These are phyloP conservation scores for Ceratocystis smalleyi DNA, from an alignment of 2,329 filamentous ascomycete genomes.

Conservation along the genomic window DNA sequence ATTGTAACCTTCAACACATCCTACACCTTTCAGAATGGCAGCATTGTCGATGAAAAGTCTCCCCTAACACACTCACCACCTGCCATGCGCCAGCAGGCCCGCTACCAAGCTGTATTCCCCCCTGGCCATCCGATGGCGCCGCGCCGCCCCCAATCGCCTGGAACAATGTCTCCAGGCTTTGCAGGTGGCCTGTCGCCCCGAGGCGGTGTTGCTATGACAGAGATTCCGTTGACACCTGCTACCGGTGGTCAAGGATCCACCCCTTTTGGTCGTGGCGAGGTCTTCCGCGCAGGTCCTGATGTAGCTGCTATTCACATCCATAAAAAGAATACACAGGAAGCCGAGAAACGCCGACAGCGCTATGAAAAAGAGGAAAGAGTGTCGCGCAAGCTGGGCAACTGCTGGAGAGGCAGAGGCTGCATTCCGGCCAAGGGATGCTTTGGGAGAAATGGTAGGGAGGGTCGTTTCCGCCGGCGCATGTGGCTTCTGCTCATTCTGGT, in stretches of 20 bases:
- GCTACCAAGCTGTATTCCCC: conserved; percentile 44
- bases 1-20: background rate
- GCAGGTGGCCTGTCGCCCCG: conserved; percentile 47
- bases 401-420: conserved; percentile 51
- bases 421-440: conserved; percentile 48
- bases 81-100: conserved; percentile 26
- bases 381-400: conserved; percentile 40
- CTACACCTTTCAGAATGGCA: background rate
- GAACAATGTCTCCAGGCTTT: conserved; percentile 46
- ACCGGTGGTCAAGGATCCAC: conserved; percentile 26
- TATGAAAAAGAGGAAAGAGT: conserved; percentile 51
- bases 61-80: conserved; percentile 43
- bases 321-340: conserved; percentile 1
- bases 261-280: conserved; percentile 27
- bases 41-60: conserved; percentile 17
- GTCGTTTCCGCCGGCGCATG: conserved; percentile 45
- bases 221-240: conserved; percentile 39
- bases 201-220: conserved; percentile 43
- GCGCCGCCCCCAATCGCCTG: conserved; percentile 40
- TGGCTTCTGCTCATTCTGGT: conserved; percentile 42
- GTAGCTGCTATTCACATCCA: conserved; percentile 24
- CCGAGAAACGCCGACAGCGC: conserved; percentile 29
- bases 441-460: conserved; percentile 46
- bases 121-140: conserved; percentile 32
- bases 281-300: conserved; percentile 29